Evolutionary conservation across 345 rosid genomes (phyloP).

Genomic region (Triadica sebifera): DNA sequence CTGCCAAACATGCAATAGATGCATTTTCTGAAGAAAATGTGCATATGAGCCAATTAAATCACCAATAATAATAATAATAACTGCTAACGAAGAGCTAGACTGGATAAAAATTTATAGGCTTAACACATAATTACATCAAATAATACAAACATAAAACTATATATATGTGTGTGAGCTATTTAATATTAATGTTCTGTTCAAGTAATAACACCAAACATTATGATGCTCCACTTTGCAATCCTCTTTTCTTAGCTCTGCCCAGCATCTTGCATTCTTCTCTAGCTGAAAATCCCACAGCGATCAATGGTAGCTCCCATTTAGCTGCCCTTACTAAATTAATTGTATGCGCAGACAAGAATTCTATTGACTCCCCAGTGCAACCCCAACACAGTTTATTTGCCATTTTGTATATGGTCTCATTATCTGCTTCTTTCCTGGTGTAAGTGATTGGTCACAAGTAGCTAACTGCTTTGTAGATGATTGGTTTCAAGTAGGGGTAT

Average conservation of each 20-base stretch:
- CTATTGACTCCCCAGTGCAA: conserved; percentile 66
- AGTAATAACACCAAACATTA: too few relatives aligned
- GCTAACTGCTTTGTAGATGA: too few relatives aligned
- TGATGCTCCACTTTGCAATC: conserved; percentile 66
- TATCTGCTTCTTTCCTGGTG: conserved; percentile 14
- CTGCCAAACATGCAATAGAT: too few relatives aligned
- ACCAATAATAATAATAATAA: too few relatives aligned
- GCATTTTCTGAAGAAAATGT: too few relatives aligned
- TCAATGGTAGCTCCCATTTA: conserved; percentile 62
- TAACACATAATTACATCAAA: too few relatives aligned
- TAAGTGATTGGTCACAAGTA: too few relatives aligned
- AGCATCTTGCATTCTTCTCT: conserved; percentile 65
- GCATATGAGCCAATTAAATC: too few relatives aligned
- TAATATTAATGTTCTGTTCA: conserved; percentile 51
- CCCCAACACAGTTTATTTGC: conserved; percentile 60
- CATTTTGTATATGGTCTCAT: conserved; percentile 39
- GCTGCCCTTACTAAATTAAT: conserved; percentile 58
- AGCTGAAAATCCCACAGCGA: conserved; percentile 73
- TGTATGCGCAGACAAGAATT: conserved; percentile 66
- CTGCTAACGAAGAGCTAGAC: too few relatives aligned
- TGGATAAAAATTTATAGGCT: too few relatives aligned
- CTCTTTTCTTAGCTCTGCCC: conserved; percentile 59
- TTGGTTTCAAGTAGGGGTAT: too few relatives aligned
- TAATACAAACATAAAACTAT: conserved; percentile 12
- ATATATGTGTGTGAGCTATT: conserved; percentile 82